Evolutionary conservation across 225 moss, liverwort and hornwort genomes (phyloP).

Genomic region (Lunularia cruciata): DNA sequence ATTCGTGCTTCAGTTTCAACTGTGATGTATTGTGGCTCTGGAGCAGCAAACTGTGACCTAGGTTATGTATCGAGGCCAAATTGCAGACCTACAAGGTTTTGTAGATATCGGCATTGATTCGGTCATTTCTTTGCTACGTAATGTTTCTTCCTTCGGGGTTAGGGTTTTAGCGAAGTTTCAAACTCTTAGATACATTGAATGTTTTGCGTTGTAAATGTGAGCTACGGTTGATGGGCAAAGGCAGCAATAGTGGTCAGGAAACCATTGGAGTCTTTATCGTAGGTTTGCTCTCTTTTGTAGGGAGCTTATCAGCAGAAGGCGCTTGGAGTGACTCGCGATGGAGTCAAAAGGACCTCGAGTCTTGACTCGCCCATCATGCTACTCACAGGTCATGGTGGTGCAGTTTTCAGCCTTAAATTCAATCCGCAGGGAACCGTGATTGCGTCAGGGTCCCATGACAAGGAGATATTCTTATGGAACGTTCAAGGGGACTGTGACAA

Average conservation of each 20-base stretch:
- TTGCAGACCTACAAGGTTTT: neutral
- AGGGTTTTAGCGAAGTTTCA: constrained; percentile 31
- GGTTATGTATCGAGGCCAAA: neutral
- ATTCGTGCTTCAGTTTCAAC: neutral
- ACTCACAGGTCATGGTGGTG: constrained; percentile 82
- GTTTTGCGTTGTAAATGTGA: too few relatives aligned
- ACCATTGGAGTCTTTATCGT: too few relatives aligned
- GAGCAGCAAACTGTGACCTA: neutral
- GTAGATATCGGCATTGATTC: too few relatives aligned
- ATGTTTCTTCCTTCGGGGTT: neutral
- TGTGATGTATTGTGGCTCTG: neutral
- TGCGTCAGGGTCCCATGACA: constrained; percentile 93
- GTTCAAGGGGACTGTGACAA: constrained; percentile 92
- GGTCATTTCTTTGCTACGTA: neutral
- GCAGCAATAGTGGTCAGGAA: too few relatives aligned
- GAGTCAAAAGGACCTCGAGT: constrained; percentile 81
- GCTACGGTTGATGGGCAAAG: too few relatives aligned
- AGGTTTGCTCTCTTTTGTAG: too few relatives aligned
- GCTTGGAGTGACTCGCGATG: constrained; percentile 51
- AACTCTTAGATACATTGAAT: too few relatives aligned
- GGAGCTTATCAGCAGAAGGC: constrained; percentile 22
- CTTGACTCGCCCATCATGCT: constrained; percentile 94
- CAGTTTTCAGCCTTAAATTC: constrained; percentile 85
- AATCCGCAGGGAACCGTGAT: constrained; percentile 91
- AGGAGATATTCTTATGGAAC: constrained; percentile 96